Conservation (phyloP, 192 early-diverging fungal species). For the Coemansia asiatica region DNA sequence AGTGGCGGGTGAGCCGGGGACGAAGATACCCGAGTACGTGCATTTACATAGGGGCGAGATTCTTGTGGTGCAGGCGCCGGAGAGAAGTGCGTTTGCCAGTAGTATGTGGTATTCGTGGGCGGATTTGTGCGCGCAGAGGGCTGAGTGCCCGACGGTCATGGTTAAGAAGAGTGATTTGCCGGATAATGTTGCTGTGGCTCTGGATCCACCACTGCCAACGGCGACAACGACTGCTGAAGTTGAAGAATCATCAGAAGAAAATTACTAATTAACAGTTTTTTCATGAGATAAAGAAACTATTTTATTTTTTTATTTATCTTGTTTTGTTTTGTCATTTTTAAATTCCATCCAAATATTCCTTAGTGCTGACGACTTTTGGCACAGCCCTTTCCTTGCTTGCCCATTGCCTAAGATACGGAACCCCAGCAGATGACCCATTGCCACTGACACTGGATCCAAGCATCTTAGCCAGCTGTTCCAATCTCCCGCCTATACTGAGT, state of each 20-base stretch:
- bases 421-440: neutral
- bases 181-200: slow-evolving; percentile 33
- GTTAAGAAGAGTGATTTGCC: slow-evolving; percentile 32
- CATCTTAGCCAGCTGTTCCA: slow-evolving; percentile 28
- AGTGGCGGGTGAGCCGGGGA: slow-evolving; percentile 9
- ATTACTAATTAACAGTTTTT: too few species aligned
- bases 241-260: too few species aligned
- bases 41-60: slow-evolving; percentile 33
- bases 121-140: slow-evolving; percentile 18
- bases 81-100: slow-evolving; percentile 1
- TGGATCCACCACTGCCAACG: slow-evolving; percentile 32
- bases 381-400: slow-evolving; percentile 14
- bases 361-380: slow-evolving; percentile 11
- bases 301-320: neutral
- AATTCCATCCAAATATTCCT: slow-evolving; percentile 8
- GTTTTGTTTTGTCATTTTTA: slow-evolving; percentile 1
- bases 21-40: slow-evolving; percentile 24
- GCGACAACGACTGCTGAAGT: neutral
- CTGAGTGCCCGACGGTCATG: slow-evolving; percentile 35
- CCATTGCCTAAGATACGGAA: slow-evolving; percentile 47
- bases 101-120: slow-evolving; percentile 36
- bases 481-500: slow-evolving; percentile 18
- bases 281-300: too few species aligned
- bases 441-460: neutral
- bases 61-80: slow-evolving; percentile 29